phyloP scores from a whole-genome alignment of 2,329 filamentous ascomycete species.

The Rutstroemia sp. region DNA sequence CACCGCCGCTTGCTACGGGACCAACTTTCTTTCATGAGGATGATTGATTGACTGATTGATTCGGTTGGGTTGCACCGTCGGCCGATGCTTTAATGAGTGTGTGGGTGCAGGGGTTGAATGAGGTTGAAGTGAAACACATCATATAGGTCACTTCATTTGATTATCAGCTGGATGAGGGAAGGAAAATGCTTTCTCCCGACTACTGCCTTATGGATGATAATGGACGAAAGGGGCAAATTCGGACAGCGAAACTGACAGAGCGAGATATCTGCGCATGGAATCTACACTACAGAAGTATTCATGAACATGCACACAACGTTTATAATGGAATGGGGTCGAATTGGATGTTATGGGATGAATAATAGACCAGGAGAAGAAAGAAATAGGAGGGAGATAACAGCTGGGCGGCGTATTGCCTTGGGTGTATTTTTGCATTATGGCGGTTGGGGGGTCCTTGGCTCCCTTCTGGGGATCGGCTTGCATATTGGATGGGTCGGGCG shows the following conservation, averaged over 20 bases:
- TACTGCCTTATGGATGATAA: not conserved
- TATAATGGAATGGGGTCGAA: not conserved
- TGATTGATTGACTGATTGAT: slow-evolving; percentile 1
- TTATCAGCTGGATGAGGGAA: not conserved
- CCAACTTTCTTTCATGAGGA: slow-evolving; percentile 29
- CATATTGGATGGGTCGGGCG: no score
- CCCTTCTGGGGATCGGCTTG: no score
- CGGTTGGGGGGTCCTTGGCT: no score
- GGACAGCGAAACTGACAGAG: no score
- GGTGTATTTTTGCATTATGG: no score
- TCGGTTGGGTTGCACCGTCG: not conserved
- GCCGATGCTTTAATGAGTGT: not conserved
- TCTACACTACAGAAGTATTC: no score
- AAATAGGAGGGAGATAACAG: not conserved
- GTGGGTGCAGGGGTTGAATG: not conserved
- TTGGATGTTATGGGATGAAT: not conserved
- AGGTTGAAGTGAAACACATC: not conserved
- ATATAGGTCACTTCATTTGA: not conserved
- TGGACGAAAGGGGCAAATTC: not conserved
- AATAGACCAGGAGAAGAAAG: not conserved
- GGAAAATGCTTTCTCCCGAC: not conserved
- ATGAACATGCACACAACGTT: not conserved
- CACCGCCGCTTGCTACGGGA: slow-evolving; percentile 22
- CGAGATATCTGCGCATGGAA: no score
- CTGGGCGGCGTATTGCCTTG: no score